These are phyloP conservation scores for Vigna radiata DNA, from an alignment of 306 rosid species.

Conservation along the genomic window DNA sequence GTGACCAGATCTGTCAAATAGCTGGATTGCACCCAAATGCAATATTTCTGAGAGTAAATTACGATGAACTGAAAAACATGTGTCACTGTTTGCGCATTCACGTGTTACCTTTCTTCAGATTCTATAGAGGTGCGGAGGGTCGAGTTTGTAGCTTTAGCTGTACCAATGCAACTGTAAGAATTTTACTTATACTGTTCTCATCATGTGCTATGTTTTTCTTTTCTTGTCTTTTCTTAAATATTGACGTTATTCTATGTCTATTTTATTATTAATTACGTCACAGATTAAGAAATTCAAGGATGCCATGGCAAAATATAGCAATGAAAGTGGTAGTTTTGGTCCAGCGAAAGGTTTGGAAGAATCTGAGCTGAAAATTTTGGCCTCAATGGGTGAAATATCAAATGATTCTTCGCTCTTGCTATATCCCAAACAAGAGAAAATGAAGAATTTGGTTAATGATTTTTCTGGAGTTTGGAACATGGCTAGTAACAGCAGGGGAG, in stretches of 20 bases:
- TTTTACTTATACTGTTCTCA: background rate
- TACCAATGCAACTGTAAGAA: constrained; percentile 81
- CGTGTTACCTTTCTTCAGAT: constrained; percentile 86
- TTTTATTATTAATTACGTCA: background rate
- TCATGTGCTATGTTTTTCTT: background rate
- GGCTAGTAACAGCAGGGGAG: constrained; percentile 26
- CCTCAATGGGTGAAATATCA: constrained; percentile 56
- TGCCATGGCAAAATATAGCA: constrained; percentile 71
- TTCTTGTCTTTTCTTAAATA: background rate
- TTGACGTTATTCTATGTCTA: background rate
- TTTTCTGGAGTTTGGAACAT: constrained; percentile 47
- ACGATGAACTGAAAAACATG: constrained; percentile 74
- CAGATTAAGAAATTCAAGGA: constrained; percentile 89
- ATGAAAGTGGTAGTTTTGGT: constrained; percentile 67
- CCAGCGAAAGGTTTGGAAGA: constrained; percentile 80
- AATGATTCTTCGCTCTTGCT: constrained; percentile 32
- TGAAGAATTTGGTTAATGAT: constrained; percentile 51
- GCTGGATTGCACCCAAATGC: constrained; percentile 72
- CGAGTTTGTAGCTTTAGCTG: constrained; percentile 86
- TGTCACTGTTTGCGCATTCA: constrained; percentile 72
- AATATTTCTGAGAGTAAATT: constrained; percentile 71
- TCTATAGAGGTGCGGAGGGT: constrained; percentile 85
- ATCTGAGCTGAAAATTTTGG: constrained; percentile 59
- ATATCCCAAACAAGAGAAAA: constrained; percentile 37
- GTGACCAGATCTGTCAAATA: constrained; percentile 82